Base-by-base conservation (phyloP, 2,329 filamentous ascomycete species). In the Parasarocladium wereldwijsianum region DNA sequence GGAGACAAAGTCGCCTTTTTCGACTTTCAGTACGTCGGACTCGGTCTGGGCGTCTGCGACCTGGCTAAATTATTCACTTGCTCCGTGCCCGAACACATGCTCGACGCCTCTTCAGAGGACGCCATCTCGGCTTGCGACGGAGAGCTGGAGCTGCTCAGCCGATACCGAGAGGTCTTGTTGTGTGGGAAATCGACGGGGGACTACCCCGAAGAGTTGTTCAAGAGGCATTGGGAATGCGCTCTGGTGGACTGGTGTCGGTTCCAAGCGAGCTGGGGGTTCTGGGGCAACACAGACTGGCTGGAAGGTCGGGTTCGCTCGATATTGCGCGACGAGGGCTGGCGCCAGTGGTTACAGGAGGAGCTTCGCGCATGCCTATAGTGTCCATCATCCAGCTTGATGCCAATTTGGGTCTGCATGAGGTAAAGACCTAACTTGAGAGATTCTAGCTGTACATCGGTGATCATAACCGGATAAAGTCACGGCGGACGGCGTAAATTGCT, bases 1-100 rank as follows among this genome's bases (percentile, higher is more conserved):
- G 70, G 66, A 1, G 48, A 63, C 2, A 35, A 52, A 4, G 70
- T 73, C 2, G 72, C 69, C 1, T 74, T 80, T 37, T 78, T 72
- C 40, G 76, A 80, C 43, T 80, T 80, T 33, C 75, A 80, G 39
- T 80, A 80, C 38, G 62, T 67, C 0, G 76, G 76, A 0, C 47
- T 76, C 0, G 74, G 75, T 0, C 44, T 78, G 0, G 74, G 75
- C 0, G 72, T 70, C 0, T 74, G 72, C 38, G 76, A 80, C 43
- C 51, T 79, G 0, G 73, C 72, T 2, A 78, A 78, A 42, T 46
- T 78, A 1, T 75, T 77, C 35, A 78, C 73, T 0, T 77, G 72
- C 45, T 76, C 73, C 3, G 60, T 78, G 0, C 70, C 72, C 0
- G 21, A 68, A 6, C 37, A 50, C 3, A 60, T 76, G 57, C 57